Conservation (phyloP, 2,329 filamentous ascomycete species). For the Dactylonectria estremocensis region DNA sequence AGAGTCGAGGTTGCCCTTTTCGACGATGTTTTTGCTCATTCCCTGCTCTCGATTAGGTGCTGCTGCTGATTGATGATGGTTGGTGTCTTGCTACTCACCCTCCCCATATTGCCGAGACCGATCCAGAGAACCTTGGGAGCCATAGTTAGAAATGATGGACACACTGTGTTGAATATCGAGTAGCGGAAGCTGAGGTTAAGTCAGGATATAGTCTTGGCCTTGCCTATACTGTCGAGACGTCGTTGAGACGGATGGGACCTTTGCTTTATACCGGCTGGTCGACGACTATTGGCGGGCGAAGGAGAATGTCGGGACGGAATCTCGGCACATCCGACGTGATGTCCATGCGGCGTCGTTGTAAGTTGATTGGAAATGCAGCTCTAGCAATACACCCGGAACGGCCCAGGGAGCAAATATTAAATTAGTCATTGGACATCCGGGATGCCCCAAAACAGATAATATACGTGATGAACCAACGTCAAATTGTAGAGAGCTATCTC, state of each 20-base stretch:
- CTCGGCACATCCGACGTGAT: constrained; percentile 10
- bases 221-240: background rate
- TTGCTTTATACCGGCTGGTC: constrained; percentile 9
- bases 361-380: background rate
- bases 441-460: no score
- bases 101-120: constrained; percentile 90
- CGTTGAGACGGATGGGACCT: background rate
- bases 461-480: background rate
- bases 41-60: constrained; percentile 65
- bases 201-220: background rate
- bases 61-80: background rate
- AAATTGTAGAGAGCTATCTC: background rate
- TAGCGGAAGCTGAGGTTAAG: background rate
- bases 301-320: constrained; percentile 16
- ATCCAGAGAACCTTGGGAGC: constrained; percentile 80
- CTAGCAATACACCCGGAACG: background rate
- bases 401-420: background rate
- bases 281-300: constrained; percentile 3
- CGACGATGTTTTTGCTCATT: constrained; percentile 87
- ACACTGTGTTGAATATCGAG: background rate
- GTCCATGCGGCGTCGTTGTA: background rate
- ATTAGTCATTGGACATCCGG: no score
- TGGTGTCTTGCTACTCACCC: constrained; percentile 65
- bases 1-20: constrained; percentile 80
- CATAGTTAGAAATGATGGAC: constrained; percentile 55